Evolutionary conservation across 495 filamentous ascomycete species (phyloP).

Genomic region (Achaetomiella virescens): DNA sequence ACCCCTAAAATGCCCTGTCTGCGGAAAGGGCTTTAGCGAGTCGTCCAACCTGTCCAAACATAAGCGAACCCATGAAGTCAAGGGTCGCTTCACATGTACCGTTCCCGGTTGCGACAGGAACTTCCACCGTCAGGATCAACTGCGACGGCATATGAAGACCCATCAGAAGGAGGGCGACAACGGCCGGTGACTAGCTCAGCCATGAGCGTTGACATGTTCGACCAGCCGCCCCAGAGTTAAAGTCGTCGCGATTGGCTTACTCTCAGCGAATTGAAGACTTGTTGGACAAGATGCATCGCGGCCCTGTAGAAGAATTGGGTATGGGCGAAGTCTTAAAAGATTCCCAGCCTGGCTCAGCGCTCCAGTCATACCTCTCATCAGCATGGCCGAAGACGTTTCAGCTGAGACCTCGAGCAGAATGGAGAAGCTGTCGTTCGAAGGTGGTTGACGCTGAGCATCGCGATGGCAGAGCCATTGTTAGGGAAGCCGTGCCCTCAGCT

Average conservation of each 20-base stretch:
- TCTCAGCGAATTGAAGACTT: too few species aligned
- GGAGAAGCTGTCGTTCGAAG: too few species aligned
- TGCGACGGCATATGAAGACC: constrained; percentile 40
- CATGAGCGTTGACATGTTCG: neutral
- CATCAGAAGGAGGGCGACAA: constrained; percentile 28
- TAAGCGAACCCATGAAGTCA: constrained; percentile 44
- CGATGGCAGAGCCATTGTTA: too few species aligned
- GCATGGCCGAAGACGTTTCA: too few species aligned
- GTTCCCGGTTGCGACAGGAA: constrained; percentile 43
- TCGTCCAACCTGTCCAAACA: constrained; percentile 53
- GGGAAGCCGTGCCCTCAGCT: too few species aligned
- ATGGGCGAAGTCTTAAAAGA: too few species aligned
- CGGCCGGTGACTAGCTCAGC: neutral
- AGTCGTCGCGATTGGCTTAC: neutral
- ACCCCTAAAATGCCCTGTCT: constrained; percentile 43
- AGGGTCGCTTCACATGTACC: constrained; percentile 43
- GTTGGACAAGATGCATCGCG: too few species aligned
- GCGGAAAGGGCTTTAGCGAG: constrained; percentile 47
- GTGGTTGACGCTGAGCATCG: too few species aligned
- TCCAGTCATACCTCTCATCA: too few species aligned
- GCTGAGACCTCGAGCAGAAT: too few species aligned
- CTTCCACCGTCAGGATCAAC: constrained; percentile 53
- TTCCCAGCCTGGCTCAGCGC: too few species aligned
- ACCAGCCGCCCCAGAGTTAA: constrained; percentile 9
- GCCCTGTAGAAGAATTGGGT: neutral